Percentiles rank a stretch among this genome's conserved stretches.
Evolutionary conservation across 1,139 yeast species (phyloP).

Genomic region (Yamadazyma dushanensis): DNA sequence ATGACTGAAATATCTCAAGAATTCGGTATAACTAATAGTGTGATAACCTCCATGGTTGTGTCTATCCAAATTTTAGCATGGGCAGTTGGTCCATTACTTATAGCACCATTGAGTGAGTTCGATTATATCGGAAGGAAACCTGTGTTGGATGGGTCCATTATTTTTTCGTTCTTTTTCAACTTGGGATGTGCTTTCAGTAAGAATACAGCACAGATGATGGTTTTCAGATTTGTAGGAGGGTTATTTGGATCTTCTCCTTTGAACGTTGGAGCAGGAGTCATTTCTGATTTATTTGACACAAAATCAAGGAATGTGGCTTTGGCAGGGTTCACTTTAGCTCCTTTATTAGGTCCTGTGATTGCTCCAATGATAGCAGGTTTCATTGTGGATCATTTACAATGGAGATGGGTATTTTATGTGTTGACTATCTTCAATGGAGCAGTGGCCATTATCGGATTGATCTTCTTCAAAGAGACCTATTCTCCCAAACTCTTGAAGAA

Average conservation of each 20-base stretch:
- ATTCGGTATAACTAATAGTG: conserved; percentile 31
- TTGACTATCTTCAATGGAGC: conserved; percentile 43
- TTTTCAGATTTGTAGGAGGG: conserved; percentile 43
- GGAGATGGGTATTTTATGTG: conserved; percentile 49
- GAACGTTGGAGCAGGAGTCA: conserved; percentile 47
- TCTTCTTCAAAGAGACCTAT: conserved; percentile 42
- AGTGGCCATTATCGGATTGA: conserved; percentile 35
- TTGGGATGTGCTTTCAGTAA: conserved; percentile 43
- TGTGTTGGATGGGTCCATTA: conserved; percentile 38
- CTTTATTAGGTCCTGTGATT: conserved; percentile 58
- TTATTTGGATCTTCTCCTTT: conserved; percentile 42
- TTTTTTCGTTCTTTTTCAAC: conserved; percentile 38
- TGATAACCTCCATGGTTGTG: conserved; percentile 38
- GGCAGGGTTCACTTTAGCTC: conserved; percentile 46
- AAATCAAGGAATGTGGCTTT: conserved; percentile 38
- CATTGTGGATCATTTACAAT: conserved; percentile 43
- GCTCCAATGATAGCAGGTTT: conserved; percentile 63
- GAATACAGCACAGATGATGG: conserved; percentile 40
- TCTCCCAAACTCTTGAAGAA: conserved; percentile 37
- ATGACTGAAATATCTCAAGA: conserved; percentile 34
- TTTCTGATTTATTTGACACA: conserved; percentile 39
- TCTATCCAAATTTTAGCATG: conserved; percentile 48
- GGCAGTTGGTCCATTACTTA: conserved; percentile 47
- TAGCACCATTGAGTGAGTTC: conserved; percentile 48
- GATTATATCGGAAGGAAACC: conserved; percentile 43